Conservation (phyloP, 1,139 yeast genomes). For the Scheffersomyces stambukii region DNA sequence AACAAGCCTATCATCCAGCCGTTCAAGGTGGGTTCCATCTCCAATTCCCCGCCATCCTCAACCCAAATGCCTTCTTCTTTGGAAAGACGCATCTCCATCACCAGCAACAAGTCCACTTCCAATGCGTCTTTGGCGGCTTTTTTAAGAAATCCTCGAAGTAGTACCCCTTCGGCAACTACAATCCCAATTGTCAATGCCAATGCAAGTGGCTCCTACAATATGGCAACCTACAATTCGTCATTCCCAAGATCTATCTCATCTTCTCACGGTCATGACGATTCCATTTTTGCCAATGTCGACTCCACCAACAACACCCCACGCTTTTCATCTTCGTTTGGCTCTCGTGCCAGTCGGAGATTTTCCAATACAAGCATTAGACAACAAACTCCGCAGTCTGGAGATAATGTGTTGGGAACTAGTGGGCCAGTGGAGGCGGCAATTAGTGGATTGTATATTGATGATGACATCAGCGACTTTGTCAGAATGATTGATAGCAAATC, state of each 20-base stretch:
- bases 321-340: constrained; percentile 55
- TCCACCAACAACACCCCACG: constrained; percentile 34
- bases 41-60: too few relatives aligned
- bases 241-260: constrained; percentile 40
- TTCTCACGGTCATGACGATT: constrained; percentile 35
- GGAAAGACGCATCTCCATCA: constrained; percentile 41
- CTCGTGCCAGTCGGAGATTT: constrained; percentile 44
- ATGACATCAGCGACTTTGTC: constrained; percentile 78
- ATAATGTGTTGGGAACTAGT: constrained; percentile 11
- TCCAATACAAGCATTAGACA: constrained; percentile 35
- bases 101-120: constrained; percentile 49
- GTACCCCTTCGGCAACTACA: constrained; percentile 27
- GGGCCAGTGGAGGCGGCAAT: constrained; percentile 28
- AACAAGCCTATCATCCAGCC: constrained; percentile 52
- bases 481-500: constrained; percentile 70
- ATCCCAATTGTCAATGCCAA: constrained; percentile 18
- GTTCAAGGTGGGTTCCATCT: constrained; percentile 55
- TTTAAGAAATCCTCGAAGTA: constrained; percentile 45
- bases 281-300: constrained; percentile 19
- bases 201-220: constrained; percentile 1
- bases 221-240: constrained; percentile 15
- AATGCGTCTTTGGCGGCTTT: constrained; percentile 54
- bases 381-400: constrained; percentile 19
- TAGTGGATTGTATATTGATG: constrained; percentile 40
- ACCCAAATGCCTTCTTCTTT: too few relatives aligned